Percentiles rank a stretch among this genome's conserved stretches.
Conservation (phyloP, 2,329 filamentous ascomycete species). For the Beauveria pseudobassiana region DNA sequence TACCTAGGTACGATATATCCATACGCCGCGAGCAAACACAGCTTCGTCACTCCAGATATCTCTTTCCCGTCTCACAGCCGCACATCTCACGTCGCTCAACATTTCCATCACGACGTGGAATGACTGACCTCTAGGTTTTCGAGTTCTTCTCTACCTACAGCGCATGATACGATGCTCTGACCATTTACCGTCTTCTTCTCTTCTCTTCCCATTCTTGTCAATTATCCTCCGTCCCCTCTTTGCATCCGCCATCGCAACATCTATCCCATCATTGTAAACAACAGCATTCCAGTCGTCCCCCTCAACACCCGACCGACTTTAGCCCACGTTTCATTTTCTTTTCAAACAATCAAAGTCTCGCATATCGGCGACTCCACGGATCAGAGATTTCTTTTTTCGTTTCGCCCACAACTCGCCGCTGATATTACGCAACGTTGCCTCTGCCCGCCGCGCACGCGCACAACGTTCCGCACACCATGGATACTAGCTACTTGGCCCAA, state of each 20-base stretch:
- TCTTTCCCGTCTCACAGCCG: background rate
- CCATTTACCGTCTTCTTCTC: background rate
- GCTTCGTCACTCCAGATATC: background rate
- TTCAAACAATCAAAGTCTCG: background rate
- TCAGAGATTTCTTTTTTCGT: background rate
- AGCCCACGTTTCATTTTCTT: background rate
- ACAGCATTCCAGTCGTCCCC: slow-evolving; percentile 7
- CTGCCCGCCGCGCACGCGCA: background rate
- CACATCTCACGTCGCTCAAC: slow-evolving; percentile 2
- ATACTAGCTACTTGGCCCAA: slow-evolving; percentile 85
- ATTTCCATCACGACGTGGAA: slow-evolving; percentile 4
- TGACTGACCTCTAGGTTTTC: background rate
- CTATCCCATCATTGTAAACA: slow-evolving; percentile 7
- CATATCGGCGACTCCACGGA: background rate
- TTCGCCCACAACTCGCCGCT: background rate
- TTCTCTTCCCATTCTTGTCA: background rate
- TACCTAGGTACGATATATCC: no score
- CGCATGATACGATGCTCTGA: slow-evolving; percentile 12
- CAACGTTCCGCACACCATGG: slow-evolving; percentile 47
- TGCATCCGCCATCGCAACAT: background rate
- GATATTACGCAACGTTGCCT: background rate
- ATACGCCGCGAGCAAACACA: no score
- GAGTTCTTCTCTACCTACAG: background rate
- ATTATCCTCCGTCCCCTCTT: background rate
- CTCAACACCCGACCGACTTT: background rate